Evolutionary conservation across 2,329 filamentous ascomycete species (phyloP).

Genomic region (Aspergillus arachidicola): DNA sequence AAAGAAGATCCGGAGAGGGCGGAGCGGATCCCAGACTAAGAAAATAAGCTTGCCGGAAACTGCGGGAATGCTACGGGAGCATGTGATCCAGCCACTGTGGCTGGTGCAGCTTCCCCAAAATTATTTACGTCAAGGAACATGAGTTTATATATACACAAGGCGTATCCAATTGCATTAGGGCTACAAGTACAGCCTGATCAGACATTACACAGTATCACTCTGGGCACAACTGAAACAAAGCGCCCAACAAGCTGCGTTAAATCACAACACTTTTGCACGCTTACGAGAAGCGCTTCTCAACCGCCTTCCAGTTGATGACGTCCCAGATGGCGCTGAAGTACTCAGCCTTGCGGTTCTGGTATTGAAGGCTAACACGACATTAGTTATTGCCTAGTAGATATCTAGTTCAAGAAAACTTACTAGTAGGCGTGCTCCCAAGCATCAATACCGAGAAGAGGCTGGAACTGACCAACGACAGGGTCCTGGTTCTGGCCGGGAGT

Average conservation of each 20-base stretch:
- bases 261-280: slow-evolving; percentile 4
- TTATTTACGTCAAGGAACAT: too few species aligned
- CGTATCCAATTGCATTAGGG: slow-evolving; percentile 9
- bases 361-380: slow-evolving; percentile 66
- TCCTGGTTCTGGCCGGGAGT: slow-evolving; percentile 69
- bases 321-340: slow-evolving; percentile 95
- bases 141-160: not conserved
- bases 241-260: slow-evolving; percentile 19
- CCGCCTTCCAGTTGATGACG: slow-evolving; percentile 93
- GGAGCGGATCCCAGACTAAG: not conserved
- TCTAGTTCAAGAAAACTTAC: slow-evolving; percentile 43
- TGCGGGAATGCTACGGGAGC: not conserved
- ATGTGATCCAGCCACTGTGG: slow-evolving; percentile 11
- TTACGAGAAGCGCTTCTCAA: slow-evolving; percentile 72
- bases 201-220: slow-evolving; percentile 10
- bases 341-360: slow-evolving; percentile 95
- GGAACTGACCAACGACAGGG: slow-evolving; percentile 79
- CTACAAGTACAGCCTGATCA: slow-evolving; percentile 13
- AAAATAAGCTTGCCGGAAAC: not conserved
- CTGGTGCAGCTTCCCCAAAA: not conserved
- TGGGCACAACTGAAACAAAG: slow-evolving; percentile 6
- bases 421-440: slow-evolving; percentile 98
- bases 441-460: slow-evolving; percentile 84
- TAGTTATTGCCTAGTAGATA: slow-evolving; percentile 16
- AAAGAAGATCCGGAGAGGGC: not conserved